These are phyloP conservation scores for Termitomyces sp. DNA, from an alignment of 768 basidiomycete species.

Conservation along the genomic window DNA sequence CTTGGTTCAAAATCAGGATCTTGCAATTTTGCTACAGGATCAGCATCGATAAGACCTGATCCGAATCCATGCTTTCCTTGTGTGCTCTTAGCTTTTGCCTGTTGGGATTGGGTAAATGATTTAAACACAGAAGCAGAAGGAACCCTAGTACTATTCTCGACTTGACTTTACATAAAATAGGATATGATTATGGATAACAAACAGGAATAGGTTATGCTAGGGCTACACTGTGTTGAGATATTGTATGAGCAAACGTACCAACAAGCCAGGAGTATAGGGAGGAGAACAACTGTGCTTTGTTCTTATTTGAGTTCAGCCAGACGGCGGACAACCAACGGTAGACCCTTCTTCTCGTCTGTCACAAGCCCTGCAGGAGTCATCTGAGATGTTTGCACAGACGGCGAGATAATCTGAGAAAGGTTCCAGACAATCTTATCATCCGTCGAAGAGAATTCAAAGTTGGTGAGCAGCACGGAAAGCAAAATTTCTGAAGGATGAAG, in stretches of 20 bases:
- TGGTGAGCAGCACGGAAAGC: slow-evolving; percentile 28
- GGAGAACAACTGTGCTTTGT: no score
- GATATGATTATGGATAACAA: not conserved
- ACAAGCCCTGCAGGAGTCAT: slow-evolving; percentile 7
- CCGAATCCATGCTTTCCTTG: no score
- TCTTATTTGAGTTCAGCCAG: not conserved
- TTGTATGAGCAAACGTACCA: no score
- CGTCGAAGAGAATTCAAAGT: slow-evolving; percentile 29
- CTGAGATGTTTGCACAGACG: slow-evolving; percentile 25
- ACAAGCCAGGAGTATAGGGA: no score
- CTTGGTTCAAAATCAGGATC: no score
- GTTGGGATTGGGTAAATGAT: not conserved
- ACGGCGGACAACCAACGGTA: slow-evolving; percentile 26
- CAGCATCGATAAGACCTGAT: no score
- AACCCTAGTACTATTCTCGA: not conserved
- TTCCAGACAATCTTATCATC: slow-evolving; percentile 38
- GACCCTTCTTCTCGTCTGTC: slow-evolving; percentile 28
- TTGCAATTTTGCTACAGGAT: no score
- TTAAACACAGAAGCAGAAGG: not conserved
- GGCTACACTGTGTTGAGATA: not conserved
- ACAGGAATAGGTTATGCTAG: not conserved
- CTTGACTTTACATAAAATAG: not conserved
- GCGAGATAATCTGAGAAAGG: slow-evolving; percentile 41
- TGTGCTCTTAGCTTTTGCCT: no score
- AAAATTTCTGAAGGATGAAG: slow-evolving; percentile 28